Evolutionary conservation across 2,329 filamentous ascomycete species (phyloP), one percentile per base, ranked within the genome.

Genomic region (Xylaria sp.): DNA sequence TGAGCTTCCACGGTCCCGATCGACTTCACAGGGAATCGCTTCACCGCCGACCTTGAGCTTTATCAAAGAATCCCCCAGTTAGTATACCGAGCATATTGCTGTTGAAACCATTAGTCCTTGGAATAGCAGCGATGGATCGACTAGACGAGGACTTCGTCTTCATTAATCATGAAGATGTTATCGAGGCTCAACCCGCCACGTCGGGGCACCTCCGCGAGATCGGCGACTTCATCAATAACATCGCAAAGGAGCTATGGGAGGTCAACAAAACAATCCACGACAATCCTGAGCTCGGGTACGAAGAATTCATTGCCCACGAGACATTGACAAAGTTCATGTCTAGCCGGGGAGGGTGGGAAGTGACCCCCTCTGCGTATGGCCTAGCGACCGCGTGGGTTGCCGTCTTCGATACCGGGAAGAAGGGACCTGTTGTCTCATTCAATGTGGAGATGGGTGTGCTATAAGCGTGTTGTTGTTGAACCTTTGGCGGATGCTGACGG

Each of bases 331-430:
- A 78, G 5, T 88, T 85, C 67, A 78, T 87, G 74, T 75, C 76
- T 14, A 76, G 74, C 14, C 80, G 79, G 59, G 59, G 78, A 14
- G 82, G 80, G 42, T 87, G 86, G 85, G 78, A 81, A 34, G 85
- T 89, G 30, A 86, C 81, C 1, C 80, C 80, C 1, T 85, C 84
- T 1, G 85, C 84, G 0, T 87, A 86, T 69, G 82, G 81, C 8
- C 79, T 88, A 69, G 78, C 79, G 39, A 88, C 85, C 1, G 85
- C 85, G 12, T 88, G 86, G 80, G 80, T 83, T 30, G 85, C 85
- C 3, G 81, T 83, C 1, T 86, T 79, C 65, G 82, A 85, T 64
- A 84, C 78, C 60, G 81, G 82, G 11, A 80, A 73, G 59, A 76
- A 79, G n/a, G 85, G 84, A 0, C 83, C 84, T 2, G 81, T 81